Evolutionary conservation across 1,284 basidiomycete species (phyloP).

Genomic region (Rhodotorula sp.): DNA sequence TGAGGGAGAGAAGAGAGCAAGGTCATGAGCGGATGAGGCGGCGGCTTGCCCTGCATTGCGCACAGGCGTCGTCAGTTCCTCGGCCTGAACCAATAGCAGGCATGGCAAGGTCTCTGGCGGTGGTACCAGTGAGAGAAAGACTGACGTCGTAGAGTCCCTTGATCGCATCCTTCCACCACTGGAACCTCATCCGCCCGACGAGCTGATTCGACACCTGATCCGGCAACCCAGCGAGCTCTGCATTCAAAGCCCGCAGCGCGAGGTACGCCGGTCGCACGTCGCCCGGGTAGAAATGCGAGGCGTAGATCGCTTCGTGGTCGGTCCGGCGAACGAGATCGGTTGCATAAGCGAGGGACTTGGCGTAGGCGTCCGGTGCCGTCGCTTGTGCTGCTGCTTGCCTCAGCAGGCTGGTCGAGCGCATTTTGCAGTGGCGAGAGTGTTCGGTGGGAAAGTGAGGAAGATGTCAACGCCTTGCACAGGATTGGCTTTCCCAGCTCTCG

Average conservation of each 20-base stretch:
- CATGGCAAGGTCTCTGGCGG: too few relatives aligned
- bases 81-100: not conserved
- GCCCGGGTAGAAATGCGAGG: conserved; percentile 72
- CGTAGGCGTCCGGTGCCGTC: not conserved
- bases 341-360: conserved; percentile 47
- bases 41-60: conserved; percentile 21
- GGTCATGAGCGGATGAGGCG: conserved; percentile 38
- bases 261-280: conserved; percentile 67
- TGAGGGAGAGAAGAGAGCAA: conserved; percentile 33
- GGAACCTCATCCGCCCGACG: conserved; percentile 82
- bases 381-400: not conserved
- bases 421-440: not conserved
- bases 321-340: conserved; percentile 48
- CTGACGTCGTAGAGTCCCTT: conserved; percentile 67
- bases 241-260: conserved; percentile 83
- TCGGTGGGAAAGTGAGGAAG: not conserved
- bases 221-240: conserved; percentile 77
- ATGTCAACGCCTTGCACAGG: not conserved
- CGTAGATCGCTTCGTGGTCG: conserved; percentile 66
- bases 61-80: not conserved
- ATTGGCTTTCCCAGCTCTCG: not conserved
- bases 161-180: conserved; percentile 88
- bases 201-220: conserved; percentile 74
- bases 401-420: not conserved
- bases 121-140: conserved; percentile 27